Evolutionary conservation across 495 filamentous ascomycete species (phyloP).

Genomic region (Chaetomidium leptoderma): DNA sequence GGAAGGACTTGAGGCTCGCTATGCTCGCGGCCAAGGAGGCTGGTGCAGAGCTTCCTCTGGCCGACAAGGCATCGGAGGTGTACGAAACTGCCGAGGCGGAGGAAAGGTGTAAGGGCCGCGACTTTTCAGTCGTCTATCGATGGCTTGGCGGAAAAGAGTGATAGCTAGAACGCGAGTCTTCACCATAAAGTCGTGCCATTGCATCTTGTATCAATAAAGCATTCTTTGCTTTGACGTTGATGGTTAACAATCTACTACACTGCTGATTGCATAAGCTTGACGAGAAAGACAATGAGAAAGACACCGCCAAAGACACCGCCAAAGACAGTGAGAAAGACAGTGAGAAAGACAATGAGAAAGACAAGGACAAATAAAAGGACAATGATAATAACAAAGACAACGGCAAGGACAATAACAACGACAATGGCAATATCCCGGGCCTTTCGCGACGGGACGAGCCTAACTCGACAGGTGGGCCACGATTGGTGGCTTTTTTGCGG

Average conservation of each 20-base stretch:
- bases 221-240: not conserved
- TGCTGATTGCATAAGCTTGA: not conserved
- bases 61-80: conserved; percentile 58
- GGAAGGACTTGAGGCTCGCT: conserved; percentile 74
- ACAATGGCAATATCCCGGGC: not conserved
- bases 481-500: not conserved
- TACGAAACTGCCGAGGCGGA: conserved; percentile 61
- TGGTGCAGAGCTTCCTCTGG: conserved; percentile 62
- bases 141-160: conserved; percentile 57
- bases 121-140: conserved; percentile 83
- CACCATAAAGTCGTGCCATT: too few relatives aligned
- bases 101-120: conserved; percentile 61
- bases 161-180: too few relatives aligned
- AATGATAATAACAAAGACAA: too few relatives aligned
- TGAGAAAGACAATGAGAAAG: too few relatives aligned
- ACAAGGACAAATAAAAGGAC: too few relatives aligned
- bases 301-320: too few relatives aligned
- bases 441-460: not conserved
- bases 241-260: not conserved
- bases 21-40: conserved; percentile 67
- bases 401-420: too few relatives aligned
- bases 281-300: too few relatives aligned
- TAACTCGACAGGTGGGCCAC: not conserved
- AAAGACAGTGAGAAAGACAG: too few relatives aligned
- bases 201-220: not conserved